Evolutionary conservation across 2,329 filamentous ascomycete species (phyloP), one percentile per base, ranked within the genome.

Genomic region (Calonectria pteridis): DNA sequence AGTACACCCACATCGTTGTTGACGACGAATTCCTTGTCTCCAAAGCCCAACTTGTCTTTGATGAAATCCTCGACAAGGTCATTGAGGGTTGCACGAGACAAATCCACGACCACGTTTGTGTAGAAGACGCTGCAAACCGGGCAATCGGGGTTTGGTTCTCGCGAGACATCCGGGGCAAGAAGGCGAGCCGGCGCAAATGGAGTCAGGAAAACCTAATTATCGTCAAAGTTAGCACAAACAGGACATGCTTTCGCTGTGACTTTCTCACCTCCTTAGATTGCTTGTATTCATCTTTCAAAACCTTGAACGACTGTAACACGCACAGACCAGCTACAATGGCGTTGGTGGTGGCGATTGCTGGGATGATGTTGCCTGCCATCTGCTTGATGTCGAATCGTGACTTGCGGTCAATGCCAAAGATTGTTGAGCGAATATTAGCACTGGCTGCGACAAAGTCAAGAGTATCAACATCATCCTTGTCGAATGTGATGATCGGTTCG

Each of bases 331-430:
- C 97, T 2, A 97, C 96, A 83, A 98, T 98, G 20, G 97, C 97
- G 83, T 99, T 99, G 0, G 97, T 98, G 0, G 97, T 99, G 6
- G 97, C 97, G 82, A 99, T 99, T 2, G 97, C 97, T 1, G 97
- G 97, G 74, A 99, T 99, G 80, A 99, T 99, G 83, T 99, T 99
- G 68, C 97, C 97, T 5, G 97, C 97, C 96, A 98, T 99, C 85
- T 99, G 94, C 86, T 99, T 99, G 80, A 97, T 96, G 82, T 98
- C 96, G 81, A 98, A 99, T 73, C 97, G 95, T 28, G 95, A 98
- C 83, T 95, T 96, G 6, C 88, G 86, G 68, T 96, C 94, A 72
- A 99, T 98, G 70, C 93, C 94, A 82, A 99, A 99, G n/a, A 98
- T 89, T 29, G 91, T 88, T 1, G 96, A 97, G 55, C 97, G 92